Evolutionary conservation across 495 filamentous ascomycete species (phyloP).

Genomic region (Daldinia loculata): DNA sequence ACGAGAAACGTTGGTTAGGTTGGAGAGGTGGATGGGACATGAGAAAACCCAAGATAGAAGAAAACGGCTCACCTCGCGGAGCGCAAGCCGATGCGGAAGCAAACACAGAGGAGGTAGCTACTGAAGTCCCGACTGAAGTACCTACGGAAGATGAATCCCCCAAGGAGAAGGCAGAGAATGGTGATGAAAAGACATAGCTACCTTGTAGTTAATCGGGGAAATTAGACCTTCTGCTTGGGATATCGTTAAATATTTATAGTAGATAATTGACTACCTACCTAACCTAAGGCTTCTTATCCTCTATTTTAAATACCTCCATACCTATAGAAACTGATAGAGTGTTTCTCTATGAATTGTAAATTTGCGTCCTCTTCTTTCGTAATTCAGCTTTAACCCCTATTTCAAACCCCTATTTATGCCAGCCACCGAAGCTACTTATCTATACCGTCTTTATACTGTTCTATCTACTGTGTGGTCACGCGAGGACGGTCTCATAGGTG

Average conservation of each 20-base stretch:
- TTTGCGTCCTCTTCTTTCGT: neutral
- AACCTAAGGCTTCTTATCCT: no score
- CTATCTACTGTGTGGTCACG: conserved; percentile 8
- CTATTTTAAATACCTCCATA: no score
- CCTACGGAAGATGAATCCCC: conserved; percentile 21
- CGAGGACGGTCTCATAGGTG: conserved; percentile 1
- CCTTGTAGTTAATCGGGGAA: neutral
- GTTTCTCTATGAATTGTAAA: neutral
- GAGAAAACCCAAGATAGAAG: conserved; percentile 35
- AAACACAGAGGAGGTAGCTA: conserved; percentile 1
- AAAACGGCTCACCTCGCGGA: conserved; percentile 22
- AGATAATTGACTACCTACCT: neutral
- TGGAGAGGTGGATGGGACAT: conserved; percentile 69
- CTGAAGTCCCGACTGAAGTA: conserved; percentile 13
- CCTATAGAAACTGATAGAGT: no score
- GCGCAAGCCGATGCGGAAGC: conserved; percentile 22
- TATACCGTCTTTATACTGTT: conserved; percentile 10
- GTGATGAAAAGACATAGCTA: neutral
- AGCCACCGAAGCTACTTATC: conserved; percentile 25
- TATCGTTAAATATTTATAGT: neutral
- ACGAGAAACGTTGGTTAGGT: conserved; percentile 71
- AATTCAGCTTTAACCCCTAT: neutral
- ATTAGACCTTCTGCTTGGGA: neutral
- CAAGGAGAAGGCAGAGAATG: conserved; percentile 1
- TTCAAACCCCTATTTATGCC: conserved; percentile 22